Evolutionary conservation across 1,284 basidiomycete species (phyloP).

Genomic region (Fomes fomentarius): DNA sequence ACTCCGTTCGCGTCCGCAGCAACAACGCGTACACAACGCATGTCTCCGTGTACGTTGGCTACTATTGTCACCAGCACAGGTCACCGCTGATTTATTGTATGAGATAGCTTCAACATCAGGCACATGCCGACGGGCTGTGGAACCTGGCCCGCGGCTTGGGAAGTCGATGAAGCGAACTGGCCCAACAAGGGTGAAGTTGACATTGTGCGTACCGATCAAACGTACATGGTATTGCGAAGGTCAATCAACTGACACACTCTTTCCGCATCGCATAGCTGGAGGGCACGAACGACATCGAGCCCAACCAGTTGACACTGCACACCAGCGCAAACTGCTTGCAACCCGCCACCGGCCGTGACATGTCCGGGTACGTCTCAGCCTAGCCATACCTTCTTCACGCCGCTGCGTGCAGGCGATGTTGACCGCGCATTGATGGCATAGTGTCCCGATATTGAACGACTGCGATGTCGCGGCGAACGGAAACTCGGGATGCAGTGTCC

Average conservation of each 20-base stretch:
- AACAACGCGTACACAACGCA: slow-evolving; percentile 55
- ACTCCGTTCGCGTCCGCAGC: slow-evolving; percentile 60
- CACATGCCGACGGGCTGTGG: slow-evolving; percentile 69
- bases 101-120: slow-evolving; percentile 47
- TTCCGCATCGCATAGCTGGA: slow-evolving; percentile 42
- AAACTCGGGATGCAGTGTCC: slow-evolving; percentile 69
- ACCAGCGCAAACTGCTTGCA: slow-evolving; percentile 50
- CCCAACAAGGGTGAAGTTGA: slow-evolving; percentile 39
- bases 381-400: neutral
- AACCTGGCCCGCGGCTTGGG: slow-evolving; percentile 60
- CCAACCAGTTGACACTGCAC: slow-evolving; percentile 58
- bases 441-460: slow-evolving; percentile 33
- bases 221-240: too few relatives aligned
- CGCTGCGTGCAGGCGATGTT: neutral
- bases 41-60: slow-evolving; percentile 54
- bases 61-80: neutral
- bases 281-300: slow-evolving; percentile 53
- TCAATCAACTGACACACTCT: too few relatives aligned
- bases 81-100: neutral
- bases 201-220: slow-evolving; percentile 34
- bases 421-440: too few relatives aligned
- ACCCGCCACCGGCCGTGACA: slow-evolving; percentile 20
- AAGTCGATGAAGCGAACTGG: slow-evolving; percentile 44
- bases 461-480: slow-evolving; percentile 60
- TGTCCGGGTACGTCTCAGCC: slow-evolving; percentile 32